Evolutionary conservation across 441 rosid genomes (phyloP).

Genomic region (Arabidopsis hybrid): DNA sequence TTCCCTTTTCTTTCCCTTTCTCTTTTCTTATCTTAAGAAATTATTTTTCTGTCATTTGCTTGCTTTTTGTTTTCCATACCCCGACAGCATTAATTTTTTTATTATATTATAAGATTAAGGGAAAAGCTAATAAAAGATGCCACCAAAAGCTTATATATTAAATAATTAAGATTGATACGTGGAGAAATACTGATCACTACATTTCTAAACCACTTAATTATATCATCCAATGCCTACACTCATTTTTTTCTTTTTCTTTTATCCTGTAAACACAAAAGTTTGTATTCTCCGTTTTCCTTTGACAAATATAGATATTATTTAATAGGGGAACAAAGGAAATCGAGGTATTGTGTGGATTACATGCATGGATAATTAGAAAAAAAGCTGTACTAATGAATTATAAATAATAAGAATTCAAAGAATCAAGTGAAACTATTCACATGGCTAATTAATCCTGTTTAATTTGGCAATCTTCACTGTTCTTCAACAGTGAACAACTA

Average conservation of each 20-base stretch:
- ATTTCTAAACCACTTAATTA: conserved; percentile 14
- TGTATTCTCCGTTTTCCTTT: not conserved
- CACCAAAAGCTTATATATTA: conserved; percentile 31
- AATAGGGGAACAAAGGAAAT: conserved; percentile 1
- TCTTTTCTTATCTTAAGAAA: conserved; percentile 37
- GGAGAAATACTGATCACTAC: conserved; percentile 28
- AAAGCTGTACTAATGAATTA: not conserved
- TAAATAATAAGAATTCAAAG: conserved; percentile 18
- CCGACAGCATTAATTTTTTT: conserved; percentile 34
- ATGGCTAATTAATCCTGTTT: conserved; percentile 42
- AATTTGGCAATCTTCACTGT: conserved; percentile 44
- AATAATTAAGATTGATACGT: conserved; percentile 38
- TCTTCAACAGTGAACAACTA: conserved; percentile 41
- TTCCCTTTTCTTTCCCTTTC: conserved; percentile 24
- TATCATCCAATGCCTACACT: conserved; percentile 7
- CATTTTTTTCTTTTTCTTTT: not conserved
- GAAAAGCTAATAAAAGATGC: conserved; percentile 37
- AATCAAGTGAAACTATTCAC: conserved; percentile 32
- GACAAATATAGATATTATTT: conserved; percentile 17
- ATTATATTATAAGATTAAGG: conserved; percentile 36
- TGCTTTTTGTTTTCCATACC: conserved; percentile 47
- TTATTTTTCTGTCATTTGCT: conserved; percentile 33
- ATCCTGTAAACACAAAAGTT: conserved; percentile 10
- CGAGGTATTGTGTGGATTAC: conserved; percentile 25
- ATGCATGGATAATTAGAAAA: conserved; percentile 14